Evolutionary conservation across 352 stramenopile genomes (phyloP).

Genomic region (Phytophthora foliorum): DNA sequence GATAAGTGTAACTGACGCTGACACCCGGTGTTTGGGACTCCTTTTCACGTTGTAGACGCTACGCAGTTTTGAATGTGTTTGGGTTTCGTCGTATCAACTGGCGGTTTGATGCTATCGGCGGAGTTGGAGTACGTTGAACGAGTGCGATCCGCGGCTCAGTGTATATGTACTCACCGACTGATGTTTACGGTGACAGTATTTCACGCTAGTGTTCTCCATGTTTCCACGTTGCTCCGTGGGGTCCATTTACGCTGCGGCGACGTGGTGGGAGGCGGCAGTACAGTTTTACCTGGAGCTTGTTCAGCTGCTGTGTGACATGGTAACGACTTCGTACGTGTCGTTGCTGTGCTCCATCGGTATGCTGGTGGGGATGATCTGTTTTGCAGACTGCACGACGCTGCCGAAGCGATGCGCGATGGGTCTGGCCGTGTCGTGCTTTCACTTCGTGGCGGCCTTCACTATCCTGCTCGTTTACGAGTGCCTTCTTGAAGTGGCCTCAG

Average conservation of each 20-base stretch:
- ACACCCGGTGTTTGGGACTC: background rate
- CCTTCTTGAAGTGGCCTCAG: constrained; percentile 78
- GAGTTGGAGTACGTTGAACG: constrained; percentile 67
- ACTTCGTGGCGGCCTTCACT: constrained; percentile 75
- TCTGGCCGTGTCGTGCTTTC: constrained; percentile 55
- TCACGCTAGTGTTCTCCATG: constrained; percentile 92
- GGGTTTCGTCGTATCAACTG: constrained; percentile 95
- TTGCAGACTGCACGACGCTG: constrained; percentile 79
- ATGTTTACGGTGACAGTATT: constrained; percentile 77
- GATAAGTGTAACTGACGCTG: background rate
- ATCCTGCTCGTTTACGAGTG: constrained; percentile 86
- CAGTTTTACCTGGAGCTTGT: constrained; percentile 69
- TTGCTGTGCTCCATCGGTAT: constrained; percentile 67
- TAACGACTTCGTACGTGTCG: constrained; percentile 82
- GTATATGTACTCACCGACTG: background rate
- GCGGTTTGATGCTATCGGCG: constrained; percentile 93
- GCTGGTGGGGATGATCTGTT: constrained; percentile 66
- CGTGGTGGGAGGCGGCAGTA: constrained; percentile 48
- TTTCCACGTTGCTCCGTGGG: constrained; percentile 92
- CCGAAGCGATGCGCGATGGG: constrained; percentile 68
- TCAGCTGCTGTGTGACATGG: constrained; percentile 71
- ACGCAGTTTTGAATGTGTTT: constrained; percentile 86
- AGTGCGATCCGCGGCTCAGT: background rate
- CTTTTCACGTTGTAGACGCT: constrained; percentile 56
- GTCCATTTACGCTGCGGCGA: constrained; percentile 70